Evolutionary conservation across 2,329 filamentous ascomycete species (phyloP).

Genomic region (Penicillium sp.): DNA sequence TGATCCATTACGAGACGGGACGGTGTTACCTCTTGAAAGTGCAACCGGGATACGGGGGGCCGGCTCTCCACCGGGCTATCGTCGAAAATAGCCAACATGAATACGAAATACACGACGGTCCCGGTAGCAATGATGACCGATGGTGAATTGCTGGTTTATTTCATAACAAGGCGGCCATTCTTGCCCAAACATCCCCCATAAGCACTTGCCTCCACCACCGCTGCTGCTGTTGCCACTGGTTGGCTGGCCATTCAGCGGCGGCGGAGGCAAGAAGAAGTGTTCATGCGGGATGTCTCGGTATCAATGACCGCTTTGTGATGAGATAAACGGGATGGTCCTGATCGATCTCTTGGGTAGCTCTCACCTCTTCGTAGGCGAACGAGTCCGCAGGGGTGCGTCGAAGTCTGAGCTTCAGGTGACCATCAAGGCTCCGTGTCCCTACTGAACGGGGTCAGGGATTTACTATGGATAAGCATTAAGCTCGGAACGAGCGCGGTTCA

Average conservation of each 20-base stretch:
- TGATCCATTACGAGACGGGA: background rate
- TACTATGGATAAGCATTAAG: background rate
- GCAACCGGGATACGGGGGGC: background rate
- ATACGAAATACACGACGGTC: background rate
- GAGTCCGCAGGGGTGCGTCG: background rate
- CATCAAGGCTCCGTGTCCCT: background rate
- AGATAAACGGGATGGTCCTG: no score
- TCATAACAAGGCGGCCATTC: no score
- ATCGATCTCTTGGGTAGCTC: background rate
- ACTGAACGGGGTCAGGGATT: background rate
- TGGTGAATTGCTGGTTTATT: background rate
- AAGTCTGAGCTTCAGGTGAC: background rate
- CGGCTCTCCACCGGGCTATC: background rate
- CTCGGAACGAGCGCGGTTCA: background rate
- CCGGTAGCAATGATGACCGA: background rate
- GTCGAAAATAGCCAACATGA: background rate
- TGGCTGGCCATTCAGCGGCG: no score
- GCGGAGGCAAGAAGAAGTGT: no score
- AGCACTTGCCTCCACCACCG: no score
- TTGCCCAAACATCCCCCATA: no score
- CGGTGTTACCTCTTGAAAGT: background rate
- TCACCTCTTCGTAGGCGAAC: background rate
- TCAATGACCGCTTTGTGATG: no score
- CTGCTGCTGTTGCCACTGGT: no score
- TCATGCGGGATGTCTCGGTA: no score